A percentile compares a stretch with the other conserved stretches of the same genome.
These are phyloP conservation scores for Tarenaya hassleriana DNA, from an alignment of 345 rosid genomes.

Conservation along the genomic window DNA sequence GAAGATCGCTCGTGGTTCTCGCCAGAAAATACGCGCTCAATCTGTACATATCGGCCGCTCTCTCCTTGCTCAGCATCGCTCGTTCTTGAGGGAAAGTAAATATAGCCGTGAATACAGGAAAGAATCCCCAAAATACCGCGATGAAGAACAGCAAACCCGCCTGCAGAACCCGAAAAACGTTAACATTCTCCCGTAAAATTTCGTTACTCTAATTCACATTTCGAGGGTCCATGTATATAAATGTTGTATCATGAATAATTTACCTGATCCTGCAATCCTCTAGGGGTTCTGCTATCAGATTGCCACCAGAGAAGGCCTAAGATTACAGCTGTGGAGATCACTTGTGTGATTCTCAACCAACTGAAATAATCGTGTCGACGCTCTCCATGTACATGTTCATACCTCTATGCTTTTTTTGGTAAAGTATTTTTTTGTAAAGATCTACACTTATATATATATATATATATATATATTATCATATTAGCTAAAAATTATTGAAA, in stretches of 20 bases:
- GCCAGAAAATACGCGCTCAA: slow-evolving; percentile 91
- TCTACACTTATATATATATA: too few species aligned
- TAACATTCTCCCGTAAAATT: too few species aligned
- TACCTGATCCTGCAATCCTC: slow-evolving; percentile 90
- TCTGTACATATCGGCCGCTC: slow-evolving; percentile 94
- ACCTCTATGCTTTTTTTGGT: too few species aligned
- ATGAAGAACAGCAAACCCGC: slow-evolving; percentile 92
- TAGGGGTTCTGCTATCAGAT: slow-evolving; percentile 50
- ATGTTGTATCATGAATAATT: too few species aligned
- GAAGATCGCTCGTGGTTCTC: slow-evolving; percentile 93
- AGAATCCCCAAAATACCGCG: slow-evolving; percentile 97
- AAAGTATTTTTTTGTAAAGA: too few species aligned
- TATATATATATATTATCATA: too few species aligned
- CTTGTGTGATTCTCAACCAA: slow-evolving; percentile 94
- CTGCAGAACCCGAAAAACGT: too few species aligned
- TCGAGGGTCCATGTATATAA: too few species aligned
- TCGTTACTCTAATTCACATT: too few species aligned
- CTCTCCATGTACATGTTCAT: too few species aligned
- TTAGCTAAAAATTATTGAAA: too few species aligned
- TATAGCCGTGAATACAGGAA: slow-evolving; percentile 94
- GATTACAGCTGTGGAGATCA: slow-evolving; percentile 74
- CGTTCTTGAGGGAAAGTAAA: slow-evolving; percentile 97
- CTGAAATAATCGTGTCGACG: too few species aligned
- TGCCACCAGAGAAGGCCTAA: slow-evolving; percentile 97
- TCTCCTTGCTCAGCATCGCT: slow-evolving; percentile 85